Evolutionary conservation across 164 flowering plant species (phyloP).

Genomic region (Tinospora cordifolia): DNA sequence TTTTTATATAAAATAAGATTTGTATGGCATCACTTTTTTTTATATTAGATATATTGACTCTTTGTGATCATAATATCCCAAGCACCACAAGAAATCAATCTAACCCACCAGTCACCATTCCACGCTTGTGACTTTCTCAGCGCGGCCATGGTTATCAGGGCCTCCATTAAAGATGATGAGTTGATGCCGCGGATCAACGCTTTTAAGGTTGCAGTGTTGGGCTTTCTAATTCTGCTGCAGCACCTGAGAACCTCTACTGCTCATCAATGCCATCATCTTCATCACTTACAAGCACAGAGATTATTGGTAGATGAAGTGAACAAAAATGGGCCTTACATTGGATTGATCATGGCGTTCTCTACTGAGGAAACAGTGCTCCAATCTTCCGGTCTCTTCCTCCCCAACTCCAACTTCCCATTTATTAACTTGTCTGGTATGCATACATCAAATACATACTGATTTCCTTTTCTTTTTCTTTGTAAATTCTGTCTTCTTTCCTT

Average conservation of each 20-base stretch:
- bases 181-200: background rate
- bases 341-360: slow-evolving; percentile 42
- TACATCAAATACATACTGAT: background rate
- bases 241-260: slow-evolving; percentile 16
- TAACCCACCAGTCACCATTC: too few relatives aligned
- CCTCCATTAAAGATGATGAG: background rate
- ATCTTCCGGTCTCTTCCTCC: slow-evolving; percentile 19
- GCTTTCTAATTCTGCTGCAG: background rate
- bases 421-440: slow-evolving; percentile 39
- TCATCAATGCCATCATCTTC: slow-evolving; percentile 25
- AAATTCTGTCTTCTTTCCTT: background rate
- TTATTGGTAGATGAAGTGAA: slow-evolving; percentile 30
- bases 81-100: too few relatives aligned
- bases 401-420: slow-evolving; percentile 22
- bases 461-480: too few relatives aligned
- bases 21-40: too few relatives aligned
- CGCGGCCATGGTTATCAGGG: too few relatives aligned
- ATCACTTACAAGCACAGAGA: too few relatives aligned
- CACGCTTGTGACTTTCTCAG: too few relatives aligned
- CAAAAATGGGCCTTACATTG: slow-evolving; percentile 32
- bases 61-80: too few relatives aligned
- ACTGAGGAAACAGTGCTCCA: slow-evolving; percentile 27
- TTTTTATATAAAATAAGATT: too few relatives aligned
- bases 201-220: slow-evolving; percentile 1
- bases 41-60: too few relatives aligned